Base-by-base conservation (phyloP, 2,329 filamentous ascomycete genomes). In the Penicillium sp. region DNA sequence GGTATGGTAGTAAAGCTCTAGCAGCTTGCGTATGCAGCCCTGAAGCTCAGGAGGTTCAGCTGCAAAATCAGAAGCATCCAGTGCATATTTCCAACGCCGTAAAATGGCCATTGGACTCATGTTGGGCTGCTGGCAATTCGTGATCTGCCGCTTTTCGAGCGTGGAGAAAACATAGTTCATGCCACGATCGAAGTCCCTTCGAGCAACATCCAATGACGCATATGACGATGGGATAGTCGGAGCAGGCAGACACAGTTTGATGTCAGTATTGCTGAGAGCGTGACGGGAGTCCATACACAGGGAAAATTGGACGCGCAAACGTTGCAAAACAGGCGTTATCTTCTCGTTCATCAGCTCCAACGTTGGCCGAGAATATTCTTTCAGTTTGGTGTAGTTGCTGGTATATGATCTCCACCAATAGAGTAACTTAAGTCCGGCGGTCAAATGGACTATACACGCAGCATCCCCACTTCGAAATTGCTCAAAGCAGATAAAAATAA, bases 211-310 rank as follows among this genome's bases (percentile, higher is more conserved):
- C 4, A 53, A 25, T 1, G 55, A 57, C 2, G 6, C 9, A n/a
- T 57, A 57, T 42, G 55, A 42, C 21, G 49, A 42, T 9, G 55
- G 55, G 12, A 57, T 35, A 4, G 13, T 36, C 6, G 55, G 55
- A 17, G 19, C 17, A n/a, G 55, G 49, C 13, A 57, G 17, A 27
- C 42, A 53, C 3, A 49, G 49, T 8, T 36, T 12, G 12, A 53
- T 36, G 3, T 43, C 49, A 15, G 17, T 6, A 36, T 53, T 19
- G 8, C 13, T 35, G 2, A 57, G 21, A 6, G 29, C 29, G 7
- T 57, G 55, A 10, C 55, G 49, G 8, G 55, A 52, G 29, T 57
- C 55, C 55, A 53, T 57, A n/a, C 55, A 57, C 21, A 57, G n/a
- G 15, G 55, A 57, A 6, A 57, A 57, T 31, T 57, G 55, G 6